Base-by-base conservation (phyloP, 1,284 basidiomycete species). In the Cutaneotrichosporon sp. region DNA sequence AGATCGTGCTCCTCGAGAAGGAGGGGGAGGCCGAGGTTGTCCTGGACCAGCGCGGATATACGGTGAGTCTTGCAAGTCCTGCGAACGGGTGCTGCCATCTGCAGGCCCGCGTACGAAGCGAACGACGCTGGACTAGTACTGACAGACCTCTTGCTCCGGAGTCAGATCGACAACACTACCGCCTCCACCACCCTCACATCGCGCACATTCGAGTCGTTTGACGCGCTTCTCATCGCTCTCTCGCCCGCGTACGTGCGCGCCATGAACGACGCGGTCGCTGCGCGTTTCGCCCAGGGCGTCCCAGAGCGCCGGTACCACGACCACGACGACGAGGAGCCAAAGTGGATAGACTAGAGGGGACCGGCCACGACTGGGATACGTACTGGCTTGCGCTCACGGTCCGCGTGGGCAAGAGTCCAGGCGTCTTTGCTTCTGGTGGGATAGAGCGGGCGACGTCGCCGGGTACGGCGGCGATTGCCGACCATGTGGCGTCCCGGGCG, bases 221-320 rank as follows among this genome's bases (percentile, higher is more conserved):
- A 78, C 57, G 67, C 74, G 13, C 64, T 78, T 9, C 63, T 78
- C 50, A 78, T 78, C 31, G 75, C 69, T 13, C 47, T 70, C 14
- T 72, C 70, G 43, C 70, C 69, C 4, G 63, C 60, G 5, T 78
- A 78, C 60, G 71, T 71, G 13, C 53, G 56, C 9, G 73, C 74
- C 10, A 78, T 78, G 76, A 67, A 70, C 31, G 31, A 38, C 13
- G 76, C 75, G 58, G 68, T 78, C 8, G 51, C 58, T 51, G 66
- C 66, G 56, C 67, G 76, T 29, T 75, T 78, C 46, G 69, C 65
- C 27, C 64, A 58, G 9, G 62, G 56, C 4, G 22, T 36, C 14
- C 20, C 25, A 3, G 45, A 43, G n/a, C 45, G 65, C 10, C 51
- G 54, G 36, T 45, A 54, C 22, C 51, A 64, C 34, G 56, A 63